phyloP scores from a whole-genome alignment of 345 rosid genomes.

The Populus nigra region DNA sequence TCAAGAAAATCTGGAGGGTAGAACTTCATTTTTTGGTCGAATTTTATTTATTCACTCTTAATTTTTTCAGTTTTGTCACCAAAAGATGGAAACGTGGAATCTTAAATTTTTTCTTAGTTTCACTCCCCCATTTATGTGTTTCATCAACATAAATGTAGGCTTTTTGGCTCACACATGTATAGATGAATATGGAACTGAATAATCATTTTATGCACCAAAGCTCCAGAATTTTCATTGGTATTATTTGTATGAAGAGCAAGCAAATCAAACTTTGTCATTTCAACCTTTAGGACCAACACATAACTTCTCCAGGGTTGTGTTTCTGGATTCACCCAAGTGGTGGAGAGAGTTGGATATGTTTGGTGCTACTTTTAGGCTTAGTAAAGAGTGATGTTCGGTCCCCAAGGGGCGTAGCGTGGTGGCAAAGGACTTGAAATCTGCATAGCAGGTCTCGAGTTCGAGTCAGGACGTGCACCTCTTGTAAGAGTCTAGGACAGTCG shows the following conservation, averaged over 20 bases:
- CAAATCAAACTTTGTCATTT: neutral
- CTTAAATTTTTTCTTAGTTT: neutral
- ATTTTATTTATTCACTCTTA: neutral
- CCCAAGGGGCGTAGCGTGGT: no score
- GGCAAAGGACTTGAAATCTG: no score
- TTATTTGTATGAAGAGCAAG: neutral
- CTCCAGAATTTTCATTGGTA: neutral
- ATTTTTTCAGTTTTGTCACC: neutral
- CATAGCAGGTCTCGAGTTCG: no score
- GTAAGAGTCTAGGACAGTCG: no score
- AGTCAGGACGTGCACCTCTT: no score
- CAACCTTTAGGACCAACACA: neutral
- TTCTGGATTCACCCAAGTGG: neutral
- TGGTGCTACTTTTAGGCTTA: neutral
- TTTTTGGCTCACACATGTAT: neutral
- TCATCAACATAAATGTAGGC: neutral
- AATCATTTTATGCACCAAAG: neutral
- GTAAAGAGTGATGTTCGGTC: neutral
- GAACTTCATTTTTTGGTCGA: neutral
- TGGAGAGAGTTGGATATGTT: neutral
- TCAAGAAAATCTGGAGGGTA: neutral
- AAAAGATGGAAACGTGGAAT: neutral
- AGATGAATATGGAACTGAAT: neutral
- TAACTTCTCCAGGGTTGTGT: neutral
- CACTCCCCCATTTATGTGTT: neutral